These are phyloP conservation scores for Tuctoria greenei DNA, from an alignment of 176 grass and related monocot genomes.

Conservation along the genomic window DNA sequence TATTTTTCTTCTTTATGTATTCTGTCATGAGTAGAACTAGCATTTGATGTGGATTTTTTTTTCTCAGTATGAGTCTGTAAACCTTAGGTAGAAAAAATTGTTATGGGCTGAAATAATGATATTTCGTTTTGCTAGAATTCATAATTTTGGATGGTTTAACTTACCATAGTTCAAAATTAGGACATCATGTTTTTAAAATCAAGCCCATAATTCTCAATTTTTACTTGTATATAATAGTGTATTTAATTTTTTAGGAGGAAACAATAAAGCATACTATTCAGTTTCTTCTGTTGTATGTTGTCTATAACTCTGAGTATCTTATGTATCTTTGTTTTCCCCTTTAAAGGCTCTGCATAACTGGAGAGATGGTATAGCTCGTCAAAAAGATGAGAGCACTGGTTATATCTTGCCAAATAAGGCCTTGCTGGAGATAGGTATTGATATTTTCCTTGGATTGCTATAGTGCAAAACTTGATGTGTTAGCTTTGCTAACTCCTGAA, in stretches of 20 bases:
- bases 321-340: slow-evolving; percentile 15
- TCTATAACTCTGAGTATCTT: slow-evolving; percentile 2
- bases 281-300: not conserved
- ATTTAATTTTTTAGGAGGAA: not conserved
- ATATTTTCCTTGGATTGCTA: slow-evolving; percentile 8
- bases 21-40: slow-evolving; percentile 7
- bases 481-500: slow-evolving; percentile 18
- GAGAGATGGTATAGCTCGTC: slow-evolving; percentile 81
- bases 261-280: not conserved
- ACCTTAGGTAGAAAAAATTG: slow-evolving; percentile 5
- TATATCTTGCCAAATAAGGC: slow-evolving; percentile 90
- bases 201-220: slow-evolving; percentile 5
- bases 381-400: slow-evolving; percentile 93
- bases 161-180: slow-evolving; percentile 26
- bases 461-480: slow-evolving; percentile 12
- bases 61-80: not conserved
- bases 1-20: slow-evolving; percentile 22
- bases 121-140: not conserved
- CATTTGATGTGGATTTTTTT: slow-evolving; percentile 1
- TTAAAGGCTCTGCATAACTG: slow-evolving; percentile 70
- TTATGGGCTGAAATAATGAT: not conserved
- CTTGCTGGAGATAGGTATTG: slow-evolving; percentile 90
- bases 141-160: not conserved
- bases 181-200: not conserved
- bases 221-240: not conserved